phyloP scores from a whole-genome alignment of 257 asterid species.

The Plantago ovata region DNA sequence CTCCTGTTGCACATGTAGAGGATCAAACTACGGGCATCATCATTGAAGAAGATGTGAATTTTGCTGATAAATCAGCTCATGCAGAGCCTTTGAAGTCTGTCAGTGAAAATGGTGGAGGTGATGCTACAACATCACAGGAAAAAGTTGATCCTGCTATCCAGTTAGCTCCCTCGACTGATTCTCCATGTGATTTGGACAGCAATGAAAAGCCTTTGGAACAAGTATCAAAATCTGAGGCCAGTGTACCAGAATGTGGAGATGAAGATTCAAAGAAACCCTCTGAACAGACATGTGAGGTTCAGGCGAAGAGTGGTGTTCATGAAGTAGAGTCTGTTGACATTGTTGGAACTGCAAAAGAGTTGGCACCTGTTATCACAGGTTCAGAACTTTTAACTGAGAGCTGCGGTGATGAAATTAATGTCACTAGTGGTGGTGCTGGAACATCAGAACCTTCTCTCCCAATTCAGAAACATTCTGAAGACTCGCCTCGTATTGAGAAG shows the following conservation, averaged over 20 bases:
- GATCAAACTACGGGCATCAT: constrained; percentile 16
- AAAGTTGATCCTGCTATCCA: constrained; percentile 17
- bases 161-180: constrained; percentile 16
- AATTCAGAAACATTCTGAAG: constrained; percentile 9
- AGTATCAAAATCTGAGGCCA: constrained; percentile 18
- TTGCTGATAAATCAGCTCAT: constrained; percentile 22
- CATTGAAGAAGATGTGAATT: constrained; percentile 26
- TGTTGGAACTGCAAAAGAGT: constrained; percentile 10
- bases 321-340: constrained; percentile 20
- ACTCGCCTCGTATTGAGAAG: constrained; percentile 20
- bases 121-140: constrained; percentile 21
- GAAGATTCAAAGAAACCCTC: constrained; percentile 15
- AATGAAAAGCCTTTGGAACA: constrained; percentile 21
- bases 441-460: constrained; percentile 19
- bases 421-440: constrained; percentile 10
- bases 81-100: constrained; percentile 19
- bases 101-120: constrained; percentile 28
- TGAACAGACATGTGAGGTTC: constrained; percentile 16
- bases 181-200: constrained; percentile 19
- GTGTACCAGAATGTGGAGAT: constrained; percentile 21
- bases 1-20: constrained; percentile 25
- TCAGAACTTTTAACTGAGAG: constrained; percentile 15
- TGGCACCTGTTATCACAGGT: constrained; percentile 14
- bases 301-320: constrained; percentile 12
- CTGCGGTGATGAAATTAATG: constrained; percentile 14